phyloP scores from a whole-genome alignment of 208 protist species.

The Leptomonas pyrrhocoris region DNA sequence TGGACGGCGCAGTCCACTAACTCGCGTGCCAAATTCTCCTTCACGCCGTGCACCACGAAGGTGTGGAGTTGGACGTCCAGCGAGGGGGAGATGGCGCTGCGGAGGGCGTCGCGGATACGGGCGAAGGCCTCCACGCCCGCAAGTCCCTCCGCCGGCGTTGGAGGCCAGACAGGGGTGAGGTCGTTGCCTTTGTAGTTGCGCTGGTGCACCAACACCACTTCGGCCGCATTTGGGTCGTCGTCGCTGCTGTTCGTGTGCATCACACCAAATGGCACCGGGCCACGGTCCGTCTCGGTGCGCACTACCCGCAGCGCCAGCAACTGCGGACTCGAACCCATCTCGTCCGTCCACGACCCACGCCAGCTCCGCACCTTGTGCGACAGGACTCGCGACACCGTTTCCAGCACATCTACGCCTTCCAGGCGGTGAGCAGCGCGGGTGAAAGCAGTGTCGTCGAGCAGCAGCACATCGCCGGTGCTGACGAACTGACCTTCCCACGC shows the following conservation, averaged over 20 bases:
- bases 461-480: slow-evolving; percentile 67
- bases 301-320: slow-evolving; percentile 56
- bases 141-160: slow-evolving; percentile 14
- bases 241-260: background rate
- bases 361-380: slow-evolving; percentile 29
- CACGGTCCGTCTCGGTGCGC: slow-evolving; percentile 5
- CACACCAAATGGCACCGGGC: slow-evolving; percentile 9
- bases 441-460: slow-evolving; percentile 29
- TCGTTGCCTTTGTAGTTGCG: slow-evolving; percentile 26
- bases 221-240: slow-evolving; percentile 6
- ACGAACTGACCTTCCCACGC: slow-evolving; percentile 60
- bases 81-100: slow-evolving; percentile 20
- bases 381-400: slow-evolving; percentile 29
- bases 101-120: slow-evolving; percentile 18
- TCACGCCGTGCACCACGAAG: slow-evolving; percentile 75
- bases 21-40: slow-evolving; percentile 64
- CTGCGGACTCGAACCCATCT: slow-evolving; percentile 18
- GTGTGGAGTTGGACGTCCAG: slow-evolving; percentile 23
- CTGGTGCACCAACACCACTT: slow-evolving; percentile 45
- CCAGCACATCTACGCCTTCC: slow-evolving; percentile 45
- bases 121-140: slow-evolving; percentile 11
- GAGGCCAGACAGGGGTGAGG: slow-evolving; percentile 55
- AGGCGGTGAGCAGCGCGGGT: slow-evolving; percentile 15
- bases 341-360: slow-evolving; percentile 30
- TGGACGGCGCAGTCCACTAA: slow-evolving; percentile 48